Evolutionary conservation across 169 alveolate species (phyloP).

Genomic region (Plasmodium malariae): DNA sequence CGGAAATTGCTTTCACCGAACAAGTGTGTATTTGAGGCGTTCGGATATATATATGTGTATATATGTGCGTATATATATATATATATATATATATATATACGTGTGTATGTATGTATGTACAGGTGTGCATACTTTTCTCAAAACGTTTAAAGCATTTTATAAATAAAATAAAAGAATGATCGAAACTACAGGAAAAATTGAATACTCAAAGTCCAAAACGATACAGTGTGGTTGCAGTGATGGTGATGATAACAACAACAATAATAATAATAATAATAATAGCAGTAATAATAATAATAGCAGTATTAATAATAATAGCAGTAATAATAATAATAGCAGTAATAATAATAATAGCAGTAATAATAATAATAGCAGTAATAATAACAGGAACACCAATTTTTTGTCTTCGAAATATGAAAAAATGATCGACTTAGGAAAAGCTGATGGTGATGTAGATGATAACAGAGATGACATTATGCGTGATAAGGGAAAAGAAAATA

Average conservation of each 20-base stretch:
- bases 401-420: slow-evolving; percentile 25
- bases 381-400: neutral
- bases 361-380: neutral
- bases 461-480: neutral
- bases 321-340: too few relatives aligned
- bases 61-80: neutral
- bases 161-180: slow-evolving; percentile 34
- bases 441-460: too few relatives aligned
- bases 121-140: too few relatives aligned
- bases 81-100: slow-evolving; percentile 11
- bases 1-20: too few relatives aligned
- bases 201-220: slow-evolving; percentile 51
- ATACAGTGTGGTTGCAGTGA: slow-evolving; percentile 18
- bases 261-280: too few relatives aligned
- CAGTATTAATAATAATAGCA: too few relatives aligned
- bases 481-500: neutral
- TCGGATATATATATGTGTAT: too few relatives aligned
- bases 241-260: slow-evolving; percentile 3
- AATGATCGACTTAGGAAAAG: slow-evolving; percentile 11
- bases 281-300: too few relatives aligned
- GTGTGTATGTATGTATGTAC: neutral
- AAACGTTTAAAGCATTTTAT: neutral
- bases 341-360: slow-evolving; percentile 19
- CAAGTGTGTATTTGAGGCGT: too few relatives aligned
- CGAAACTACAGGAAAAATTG: slow-evolving; percentile 14